Evolutionary conservation across 495 filamentous ascomycete species (phyloP), one percentile per base, ranked within the genome.

Genomic region (Penicillium dipodomyicola): DNA sequence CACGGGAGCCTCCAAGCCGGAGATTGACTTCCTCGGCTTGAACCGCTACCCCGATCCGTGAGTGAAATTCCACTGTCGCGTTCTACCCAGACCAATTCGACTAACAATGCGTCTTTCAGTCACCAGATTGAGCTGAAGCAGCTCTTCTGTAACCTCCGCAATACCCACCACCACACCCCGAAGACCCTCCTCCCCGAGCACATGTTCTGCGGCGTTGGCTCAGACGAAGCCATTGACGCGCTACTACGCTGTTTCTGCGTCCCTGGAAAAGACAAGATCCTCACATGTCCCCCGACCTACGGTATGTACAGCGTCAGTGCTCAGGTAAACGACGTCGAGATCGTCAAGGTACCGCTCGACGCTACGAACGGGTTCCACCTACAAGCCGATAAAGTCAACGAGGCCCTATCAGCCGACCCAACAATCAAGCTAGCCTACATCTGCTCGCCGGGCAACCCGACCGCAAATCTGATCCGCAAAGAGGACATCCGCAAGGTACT

Each of bases 261-360:
- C 3, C 94, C 94, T 1, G 90, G 90, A 22, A 79, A 77, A 49
- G 95, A 97, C 72, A 90, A 88, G 61, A 92, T 97, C 69, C 82
- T 98, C 12, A 91, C 90, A 25, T 97, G 92, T 66, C 94, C 94
- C 20, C 94, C 95, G 0, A 98, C 94, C 0, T 98, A 98, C 74
- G 94, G 94, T 65, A 98, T 98, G 94, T 97, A 98, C 75, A 80
- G 83, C 22, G 94, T 97, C 17, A 94, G 89, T 46, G 94, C 95
- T 0, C 86, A 92, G 63, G 86, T 96, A 56, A 98, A 98, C 74
- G 95, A 97, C 64, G 74, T 98, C 23, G 81, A 81, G 15, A 80
- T 97, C 8, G 87, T 96, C 64, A 90, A 88, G 67, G 86, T 97
- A 17, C 89, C 91, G 2, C 76, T 97, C n/a, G 76, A 86, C 59